phyloP scores from a whole-genome alignment of 306 rosid species.

The Ochetophila trinervis region DNA sequence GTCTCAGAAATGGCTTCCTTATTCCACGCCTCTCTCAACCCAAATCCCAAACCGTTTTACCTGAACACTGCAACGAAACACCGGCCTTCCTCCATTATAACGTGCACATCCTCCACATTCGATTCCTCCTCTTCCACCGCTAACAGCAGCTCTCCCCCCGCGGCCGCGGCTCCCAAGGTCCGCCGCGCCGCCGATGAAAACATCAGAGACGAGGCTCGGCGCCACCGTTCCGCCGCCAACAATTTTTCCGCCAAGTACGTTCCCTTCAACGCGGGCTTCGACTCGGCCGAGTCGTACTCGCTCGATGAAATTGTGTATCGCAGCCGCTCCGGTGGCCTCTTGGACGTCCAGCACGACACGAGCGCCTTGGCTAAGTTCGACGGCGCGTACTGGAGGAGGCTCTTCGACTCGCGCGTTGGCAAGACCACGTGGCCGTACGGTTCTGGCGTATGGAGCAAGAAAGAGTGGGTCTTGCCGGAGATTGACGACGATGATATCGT shows the following conservation, averaged over 20 bases:
- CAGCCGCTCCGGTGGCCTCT: constrained; percentile 70
- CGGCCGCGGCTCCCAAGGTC: constrained; percentile 11
- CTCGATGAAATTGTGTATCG: constrained; percentile 88
- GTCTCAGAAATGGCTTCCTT: constrained; percentile 37
- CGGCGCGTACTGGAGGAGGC: constrained; percentile 73
- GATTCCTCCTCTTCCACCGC: constrained; percentile 25
- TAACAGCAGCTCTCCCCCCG: constrained; percentile 17
- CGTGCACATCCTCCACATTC: constrained; percentile 42
- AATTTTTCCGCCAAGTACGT: constrained; percentile 68
- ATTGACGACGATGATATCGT: constrained; percentile 67
- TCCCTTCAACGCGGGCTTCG: constrained; percentile 50
- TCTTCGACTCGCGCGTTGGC: constrained; percentile 90
- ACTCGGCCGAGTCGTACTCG: constrained; percentile 63
- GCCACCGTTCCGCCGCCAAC: constrained; percentile 28
- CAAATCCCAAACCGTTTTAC: constrained; percentile 18
- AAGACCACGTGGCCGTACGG: constrained; percentile 88
- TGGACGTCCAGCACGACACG: constrained; percentile 79
- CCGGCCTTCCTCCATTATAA: constrained; percentile 7
- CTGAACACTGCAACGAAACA: constrained; percentile 7
- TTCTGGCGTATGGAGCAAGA: constrained; percentile 89
- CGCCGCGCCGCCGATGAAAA: constrained; percentile 50
- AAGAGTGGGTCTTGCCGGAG: constrained; percentile 87
- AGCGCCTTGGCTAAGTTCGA: constrained; percentile 47
- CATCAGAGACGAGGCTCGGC: constrained; percentile 76
- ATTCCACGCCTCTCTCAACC: constrained; percentile 39